Evolutionary conservation across 2,329 filamentous ascomycete species (phyloP).

Genomic region (Cordyceps javanica): DNA sequence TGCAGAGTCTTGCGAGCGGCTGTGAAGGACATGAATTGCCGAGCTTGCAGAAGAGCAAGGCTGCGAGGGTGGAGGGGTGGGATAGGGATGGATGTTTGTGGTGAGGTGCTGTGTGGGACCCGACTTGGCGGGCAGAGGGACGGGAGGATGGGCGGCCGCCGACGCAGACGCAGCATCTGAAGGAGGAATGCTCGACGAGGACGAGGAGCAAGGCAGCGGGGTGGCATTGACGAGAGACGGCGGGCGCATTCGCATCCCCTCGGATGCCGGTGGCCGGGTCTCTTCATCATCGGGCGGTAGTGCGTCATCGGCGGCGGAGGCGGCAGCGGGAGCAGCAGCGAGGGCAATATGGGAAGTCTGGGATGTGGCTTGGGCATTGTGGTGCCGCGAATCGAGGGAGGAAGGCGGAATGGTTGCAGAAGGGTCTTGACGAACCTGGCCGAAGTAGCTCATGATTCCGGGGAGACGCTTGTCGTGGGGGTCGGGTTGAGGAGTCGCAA

Average conservation of each 20-base stretch:
- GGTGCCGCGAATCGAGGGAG: slow-evolving; percentile 27
- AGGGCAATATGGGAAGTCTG: slow-evolving; percentile 8
- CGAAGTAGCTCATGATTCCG: slow-evolving; percentile 95
- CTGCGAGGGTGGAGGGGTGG: slow-evolving; percentile 52
- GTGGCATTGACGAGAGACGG: background rate
- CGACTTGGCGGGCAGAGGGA: slow-evolving; percentile 27
- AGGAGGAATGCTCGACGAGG: background rate
- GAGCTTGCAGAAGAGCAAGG: slow-evolving; percentile 32
- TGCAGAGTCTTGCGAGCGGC: background rate
- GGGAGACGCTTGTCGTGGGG: slow-evolving; percentile 91
- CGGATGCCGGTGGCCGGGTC: slow-evolving; percentile 1
- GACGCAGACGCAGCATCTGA: background rate
- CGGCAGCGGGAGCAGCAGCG: background rate
- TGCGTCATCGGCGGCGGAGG: background rate
- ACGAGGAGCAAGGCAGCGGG: background rate
- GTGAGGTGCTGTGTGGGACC: slow-evolving; percentile 22
- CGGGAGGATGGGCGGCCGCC: slow-evolving; percentile 23
- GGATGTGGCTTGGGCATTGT: slow-evolving; percentile 17
- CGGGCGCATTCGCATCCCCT: slow-evolving; percentile 1
- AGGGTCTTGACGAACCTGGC: slow-evolving; percentile 95
- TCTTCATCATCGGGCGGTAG: background rate
- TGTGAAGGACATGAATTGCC: slow-evolving; percentile 2
- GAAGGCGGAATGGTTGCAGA: slow-evolving; percentile 36
- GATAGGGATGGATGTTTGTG: slow-evolving; percentile 40
- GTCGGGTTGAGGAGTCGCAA: slow-evolving; percentile 90